phyloP scores from a whole-genome alignment of 768 basidiomycete genomes.

The Strobilomyces confusus region DNA sequence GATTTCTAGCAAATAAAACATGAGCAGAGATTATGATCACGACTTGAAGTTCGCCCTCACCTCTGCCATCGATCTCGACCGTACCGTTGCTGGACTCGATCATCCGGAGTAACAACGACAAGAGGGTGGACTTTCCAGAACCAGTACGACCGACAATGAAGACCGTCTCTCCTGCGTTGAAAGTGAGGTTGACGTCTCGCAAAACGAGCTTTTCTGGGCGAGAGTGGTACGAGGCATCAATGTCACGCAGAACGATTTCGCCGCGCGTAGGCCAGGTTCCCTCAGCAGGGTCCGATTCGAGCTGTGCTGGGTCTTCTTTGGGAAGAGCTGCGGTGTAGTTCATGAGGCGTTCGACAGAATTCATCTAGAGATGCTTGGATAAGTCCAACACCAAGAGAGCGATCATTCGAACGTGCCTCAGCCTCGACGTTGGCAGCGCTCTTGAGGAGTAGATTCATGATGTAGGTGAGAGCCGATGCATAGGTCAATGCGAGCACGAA shows the following conservation, averaged over 20 bases:
- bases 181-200: conserved; percentile 55
- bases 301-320: conserved; percentile 18
- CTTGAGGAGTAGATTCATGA: conserved; percentile 27
- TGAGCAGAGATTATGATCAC: conserved; percentile 56
- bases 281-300: conserved; percentile 21
- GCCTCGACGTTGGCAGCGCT: conserved; percentile 27
- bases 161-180: conserved; percentile 66
- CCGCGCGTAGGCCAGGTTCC: conserved; percentile 38
- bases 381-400: background rate
- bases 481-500: conserved; percentile 30
- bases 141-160: conserved; percentile 79
- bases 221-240: conserved; percentile 71
- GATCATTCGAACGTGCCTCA: conserved; percentile 13
- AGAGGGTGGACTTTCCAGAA: conserved; percentile 70
- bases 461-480: conserved; percentile 23
- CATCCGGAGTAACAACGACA: conserved; percentile 67
- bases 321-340: conserved; percentile 23
- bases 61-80: conserved; percentile 72
- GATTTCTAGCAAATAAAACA: conserved; percentile 62
- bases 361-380: conserved; percentile 17
- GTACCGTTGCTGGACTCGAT: conserved; percentile 66
- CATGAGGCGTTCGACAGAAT: conserved; percentile 28
- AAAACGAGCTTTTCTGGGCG: conserved; percentile 61
- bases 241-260: conserved; percentile 57
- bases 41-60: conserved; percentile 35